Conservation (phyloP, 208 protist genomes). For the Entamoeba histolytica region DNA sequence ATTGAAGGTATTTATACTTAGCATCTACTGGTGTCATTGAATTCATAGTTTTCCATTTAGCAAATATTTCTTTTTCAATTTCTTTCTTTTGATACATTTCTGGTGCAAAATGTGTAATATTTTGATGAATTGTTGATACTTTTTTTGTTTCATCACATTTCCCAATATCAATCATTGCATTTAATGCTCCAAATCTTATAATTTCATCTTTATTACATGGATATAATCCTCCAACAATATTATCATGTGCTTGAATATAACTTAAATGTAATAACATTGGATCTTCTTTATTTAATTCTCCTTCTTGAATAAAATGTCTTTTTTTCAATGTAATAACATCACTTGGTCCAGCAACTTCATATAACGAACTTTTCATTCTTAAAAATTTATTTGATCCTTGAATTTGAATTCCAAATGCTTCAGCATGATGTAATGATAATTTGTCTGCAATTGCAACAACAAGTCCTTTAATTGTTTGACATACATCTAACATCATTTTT, state of each 20-base stretch:
- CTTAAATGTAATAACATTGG: neutral
- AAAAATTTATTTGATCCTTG: neutral
- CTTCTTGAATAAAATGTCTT: neutral
- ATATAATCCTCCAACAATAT: neutral
- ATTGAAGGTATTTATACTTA: neutral
- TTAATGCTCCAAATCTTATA: neutral
- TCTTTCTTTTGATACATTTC: neutral
- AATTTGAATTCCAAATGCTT: neutral
- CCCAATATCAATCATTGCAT: neutral
- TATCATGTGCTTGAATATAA: neutral
- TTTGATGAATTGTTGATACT: neutral
- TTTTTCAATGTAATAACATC: neutral
- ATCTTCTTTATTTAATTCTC: neutral
- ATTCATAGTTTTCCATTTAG: neutral
- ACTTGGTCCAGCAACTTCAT: neutral
- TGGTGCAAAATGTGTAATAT: neutral
- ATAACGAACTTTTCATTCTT: neutral
- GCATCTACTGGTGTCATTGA: neutral
- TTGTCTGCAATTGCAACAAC: neutral
- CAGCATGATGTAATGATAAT: neutral
- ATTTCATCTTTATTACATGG: neutral
- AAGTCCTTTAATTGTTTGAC: neutral
- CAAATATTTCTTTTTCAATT: neutral
- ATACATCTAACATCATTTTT: neutral
- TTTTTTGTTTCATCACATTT: neutral